Conservation (phyloP, 2,329 filamentous ascomycete genomes). For the Fusarium xylarioides region DNA sequence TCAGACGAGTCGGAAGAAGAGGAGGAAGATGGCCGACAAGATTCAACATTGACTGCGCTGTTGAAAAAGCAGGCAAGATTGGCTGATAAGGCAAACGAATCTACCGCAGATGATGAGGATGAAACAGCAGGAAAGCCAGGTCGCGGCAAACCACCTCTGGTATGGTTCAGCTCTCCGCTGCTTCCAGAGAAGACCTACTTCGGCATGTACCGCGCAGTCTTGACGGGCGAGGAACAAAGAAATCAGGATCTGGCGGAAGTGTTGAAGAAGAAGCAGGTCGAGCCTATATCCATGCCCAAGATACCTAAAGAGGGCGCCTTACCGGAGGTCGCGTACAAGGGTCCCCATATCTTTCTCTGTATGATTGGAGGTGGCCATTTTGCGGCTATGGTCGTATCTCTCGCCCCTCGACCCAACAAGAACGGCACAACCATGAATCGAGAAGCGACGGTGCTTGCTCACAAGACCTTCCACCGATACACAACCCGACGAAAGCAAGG, state of each 20-base stretch:
- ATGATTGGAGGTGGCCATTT: slow-evolving; percentile 99
- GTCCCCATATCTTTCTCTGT: slow-evolving; percentile 91
- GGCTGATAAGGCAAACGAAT: slow-evolving; percentile 59
- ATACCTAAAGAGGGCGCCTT: slow-evolving; percentile 67
- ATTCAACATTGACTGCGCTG: slow-evolving; percentile 77
- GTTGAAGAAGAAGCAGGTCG: slow-evolving; percentile 79
- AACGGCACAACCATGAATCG: slow-evolving; percentile 76
- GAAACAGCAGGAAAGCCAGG: slow-evolving; percentile 57
- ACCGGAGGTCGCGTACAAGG: slow-evolving; percentile 66
- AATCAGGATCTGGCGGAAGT: slow-evolving; percentile 70
- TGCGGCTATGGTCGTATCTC: slow-evolving; percentile 92
- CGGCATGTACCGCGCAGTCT: slow-evolving; percentile 85
- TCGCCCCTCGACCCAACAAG: slow-evolving; percentile 82
- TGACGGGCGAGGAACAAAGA: slow-evolving; percentile 76
- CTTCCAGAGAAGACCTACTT: slow-evolving; percentile 82
- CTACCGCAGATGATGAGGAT: slow-evolving; percentile 57
- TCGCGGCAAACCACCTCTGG: slow-evolving; percentile 74
- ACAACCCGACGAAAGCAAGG: slow-evolving; percentile 96
- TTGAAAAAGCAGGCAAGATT: slow-evolving; percentile 85
- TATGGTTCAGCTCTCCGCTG: slow-evolving; percentile 84
- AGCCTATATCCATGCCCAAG: slow-evolving; percentile 64
- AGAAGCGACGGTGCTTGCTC: slow-evolving; percentile 87
- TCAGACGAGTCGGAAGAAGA: slow-evolving; percentile 77
- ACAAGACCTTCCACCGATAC: slow-evolving; percentile 98
- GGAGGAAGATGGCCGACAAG: slow-evolving; percentile 63